Conservation (phyloP, 805 yeast genomes). For the Metschnikowia corniflorae region DNA sequence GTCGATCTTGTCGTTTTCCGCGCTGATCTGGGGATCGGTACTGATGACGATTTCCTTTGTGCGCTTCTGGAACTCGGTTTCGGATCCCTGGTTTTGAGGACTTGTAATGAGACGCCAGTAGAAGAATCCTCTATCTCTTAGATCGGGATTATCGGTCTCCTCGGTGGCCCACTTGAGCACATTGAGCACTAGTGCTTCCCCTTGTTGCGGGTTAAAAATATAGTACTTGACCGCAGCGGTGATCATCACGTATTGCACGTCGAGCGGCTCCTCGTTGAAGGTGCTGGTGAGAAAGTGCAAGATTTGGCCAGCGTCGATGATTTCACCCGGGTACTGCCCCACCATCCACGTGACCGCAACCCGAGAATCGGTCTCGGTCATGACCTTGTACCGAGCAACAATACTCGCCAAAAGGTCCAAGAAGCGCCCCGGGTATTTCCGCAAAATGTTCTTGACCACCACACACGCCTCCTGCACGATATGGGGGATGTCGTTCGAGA, state of each 20-base stretch:
- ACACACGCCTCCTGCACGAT: slow-evolving; percentile 77
- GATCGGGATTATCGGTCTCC: slow-evolving; percentile 74
- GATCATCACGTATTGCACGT: slow-evolving; percentile 69
- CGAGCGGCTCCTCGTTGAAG: slow-evolving; percentile 62
- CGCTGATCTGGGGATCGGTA: slow-evolving; percentile 57
- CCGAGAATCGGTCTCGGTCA: slow-evolving; percentile 76
- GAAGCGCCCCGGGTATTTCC: slow-evolving; percentile 67
- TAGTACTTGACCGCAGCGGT: slow-evolving; percentile 74
- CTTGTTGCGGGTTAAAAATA: slow-evolving; percentile 49
- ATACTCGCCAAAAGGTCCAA: slow-evolving; percentile 29
- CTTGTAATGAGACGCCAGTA: slow-evolving; percentile 76
- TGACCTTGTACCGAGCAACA: slow-evolving; percentile 34
- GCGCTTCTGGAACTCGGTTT: slow-evolving; percentile 38
- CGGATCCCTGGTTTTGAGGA: slow-evolving; percentile 21
- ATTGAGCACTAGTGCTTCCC: slow-evolving; percentile 55
- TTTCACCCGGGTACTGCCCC: slow-evolving; percentile 60
- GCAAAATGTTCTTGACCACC: slow-evolving; percentile 69
- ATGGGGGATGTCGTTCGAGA: slow-evolving; percentile 64
- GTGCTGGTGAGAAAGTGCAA: slow-evolving; percentile 37
- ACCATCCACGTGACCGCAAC: slow-evolving; percentile 79
- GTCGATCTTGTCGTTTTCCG: slow-evolving; percentile 68
- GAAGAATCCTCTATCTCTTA: slow-evolving; percentile 79
- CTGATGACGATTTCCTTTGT: slow-evolving; percentile 54
- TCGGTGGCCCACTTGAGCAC: slow-evolving; percentile 70
- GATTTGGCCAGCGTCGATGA: slow-evolving; percentile 43